Conservation (phyloP, 169 alveolate genomes). For the Plasmodium relictum region DNA sequence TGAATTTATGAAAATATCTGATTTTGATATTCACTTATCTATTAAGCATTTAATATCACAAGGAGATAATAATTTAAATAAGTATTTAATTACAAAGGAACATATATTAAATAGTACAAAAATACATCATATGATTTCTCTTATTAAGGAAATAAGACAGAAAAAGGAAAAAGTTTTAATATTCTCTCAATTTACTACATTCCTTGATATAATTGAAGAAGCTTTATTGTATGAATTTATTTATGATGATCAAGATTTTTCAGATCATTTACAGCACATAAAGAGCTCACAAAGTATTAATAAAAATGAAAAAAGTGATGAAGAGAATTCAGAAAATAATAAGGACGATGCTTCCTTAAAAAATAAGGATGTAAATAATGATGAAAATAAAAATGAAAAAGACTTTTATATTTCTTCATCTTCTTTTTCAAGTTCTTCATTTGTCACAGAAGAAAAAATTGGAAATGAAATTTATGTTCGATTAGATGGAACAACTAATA, state of each 20-base stretch:
- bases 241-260: constrained; percentile 75
- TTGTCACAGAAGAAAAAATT: not conserved
- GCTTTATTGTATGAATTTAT: constrained; percentile 78
- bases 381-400: constrained; percentile 24
- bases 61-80: constrained; percentile 76
- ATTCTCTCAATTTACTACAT: constrained; percentile 94
- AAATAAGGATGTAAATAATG: constrained; percentile 6
- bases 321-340: not conserved
- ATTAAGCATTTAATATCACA: constrained; percentile 73
- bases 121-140: constrained; percentile 79
- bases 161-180: constrained; percentile 90
- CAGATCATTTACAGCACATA: constrained; percentile 29
- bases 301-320: not conserved
- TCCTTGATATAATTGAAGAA: constrained; percentile 93
- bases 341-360: not conserved
- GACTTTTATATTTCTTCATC: constrained; percentile 18
- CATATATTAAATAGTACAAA: constrained; percentile 82
- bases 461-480: constrained; percentile 83
- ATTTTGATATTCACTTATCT: constrained; percentile 86
- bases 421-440: constrained; percentile 18
- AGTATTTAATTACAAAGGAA: constrained; percentile 77
- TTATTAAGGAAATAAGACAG: constrained; percentile 78
- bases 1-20: constrained; percentile 81
- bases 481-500: constrained; percentile 97
- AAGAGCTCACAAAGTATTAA: constrained; percentile 22